Evolutionary conservation across 2,329 filamentous ascomycete genomes (phyloP).

Genomic region (Aspergillus ruber): DNA sequence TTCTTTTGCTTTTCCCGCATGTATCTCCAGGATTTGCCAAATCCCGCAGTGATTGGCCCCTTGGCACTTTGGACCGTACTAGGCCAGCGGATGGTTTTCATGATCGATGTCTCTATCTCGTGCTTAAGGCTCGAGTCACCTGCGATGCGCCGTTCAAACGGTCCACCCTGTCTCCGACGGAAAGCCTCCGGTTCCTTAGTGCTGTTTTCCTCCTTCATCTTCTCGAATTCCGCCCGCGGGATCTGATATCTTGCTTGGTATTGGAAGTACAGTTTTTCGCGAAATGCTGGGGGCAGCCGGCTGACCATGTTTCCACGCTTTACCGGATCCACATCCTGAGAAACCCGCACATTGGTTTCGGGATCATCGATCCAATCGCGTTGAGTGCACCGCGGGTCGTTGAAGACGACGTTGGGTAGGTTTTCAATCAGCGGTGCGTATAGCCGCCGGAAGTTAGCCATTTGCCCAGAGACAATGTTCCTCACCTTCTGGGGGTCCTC

Average conservation of each 20-base stretch:
- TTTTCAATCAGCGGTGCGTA: slow-evolving; percentile 86
- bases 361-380: slow-evolving; percentile 59
- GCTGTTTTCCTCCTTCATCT: slow-evolving; percentile 70
- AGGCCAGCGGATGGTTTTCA: slow-evolving; percentile 86
- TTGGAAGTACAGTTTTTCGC: slow-evolving; percentile 84
- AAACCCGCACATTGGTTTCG: slow-evolving; percentile 59
- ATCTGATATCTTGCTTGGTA: slow-evolving; percentile 90
- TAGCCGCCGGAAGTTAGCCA: slow-evolving; percentile 82
- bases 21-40: slow-evolving; percentile 65
- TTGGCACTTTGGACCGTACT: slow-evolving; percentile 84
- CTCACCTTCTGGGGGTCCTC: slow-evolving; percentile 88
- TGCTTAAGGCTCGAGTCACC: slow-evolving; percentile 61
- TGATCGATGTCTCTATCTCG: slow-evolving; percentile 69
- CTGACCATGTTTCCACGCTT: slow-evolving; percentile 95
- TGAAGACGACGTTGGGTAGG: slow-evolving; percentile 79
- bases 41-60: slow-evolving; percentile 70
- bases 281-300: slow-evolving; percentile 77
- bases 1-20: slow-evolving; percentile 73
- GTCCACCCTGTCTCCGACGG: slow-evolving; percentile 67
- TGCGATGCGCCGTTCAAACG: slow-evolving; percentile 81
- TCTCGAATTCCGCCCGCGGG: slow-evolving; percentile 72
- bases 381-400: slow-evolving; percentile 54
- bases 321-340: slow-evolving; percentile 87
- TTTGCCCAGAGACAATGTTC: slow-evolving; percentile 90
- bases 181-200: slow-evolving; percentile 62